A percentile compares a stretch with the other conserved stretches of the same genome.
phyloP scores from a whole-genome alignment of 2,329 filamentous ascomycete genomes.

The Cytospora schulzeri region DNA sequence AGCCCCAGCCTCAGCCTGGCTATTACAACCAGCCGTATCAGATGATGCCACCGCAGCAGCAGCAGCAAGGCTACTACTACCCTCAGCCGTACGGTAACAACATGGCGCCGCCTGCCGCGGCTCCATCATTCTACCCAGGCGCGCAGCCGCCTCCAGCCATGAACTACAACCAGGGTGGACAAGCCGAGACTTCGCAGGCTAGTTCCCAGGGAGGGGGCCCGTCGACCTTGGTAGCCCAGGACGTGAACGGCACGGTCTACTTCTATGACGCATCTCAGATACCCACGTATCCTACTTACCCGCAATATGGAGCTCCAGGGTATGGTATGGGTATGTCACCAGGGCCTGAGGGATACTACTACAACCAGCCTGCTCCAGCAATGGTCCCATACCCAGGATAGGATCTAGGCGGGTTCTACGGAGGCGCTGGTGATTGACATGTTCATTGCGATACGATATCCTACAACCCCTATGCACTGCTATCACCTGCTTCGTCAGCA shows the following conservation, averaged over 20 bases:
- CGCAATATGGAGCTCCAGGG: constrained; percentile 47
- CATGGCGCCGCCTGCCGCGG: constrained; percentile 42
- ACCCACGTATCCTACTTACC: constrained; percentile 53
- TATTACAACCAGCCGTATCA: constrained; percentile 62
- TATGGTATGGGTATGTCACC: constrained; percentile 64
- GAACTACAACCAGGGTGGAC: constrained; percentile 47
- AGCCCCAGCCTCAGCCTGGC: constrained; percentile 61
- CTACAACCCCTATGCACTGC: not conserved
- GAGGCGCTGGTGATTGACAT: not conserved
- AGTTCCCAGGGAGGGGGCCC: constrained; percentile 57
- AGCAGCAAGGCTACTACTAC: constrained; percentile 70
- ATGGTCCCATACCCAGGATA: constrained; percentile 66
- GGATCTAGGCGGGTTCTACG: constrained; percentile 35
- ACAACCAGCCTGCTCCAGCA: constrained; percentile 56
- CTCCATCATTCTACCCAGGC: constrained; percentile 60
- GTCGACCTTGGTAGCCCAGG: constrained; percentile 70
- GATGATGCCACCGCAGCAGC: constrained; percentile 59
- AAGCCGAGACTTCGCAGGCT: constrained; percentile 42
- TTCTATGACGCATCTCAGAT: constrained; percentile 85
- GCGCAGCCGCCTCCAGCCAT: constrained; percentile 49
- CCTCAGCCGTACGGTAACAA: constrained; percentile 52
- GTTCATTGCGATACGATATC: not conserved
- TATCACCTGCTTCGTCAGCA: not conserved
- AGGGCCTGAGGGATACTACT: constrained; percentile 71
- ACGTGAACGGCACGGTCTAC: constrained; percentile 94